Evolutionary conservation across 164 flowering plant species (phyloP), one percentile per base, ranked within the genome.

Genomic region (Piper betle): DNA sequence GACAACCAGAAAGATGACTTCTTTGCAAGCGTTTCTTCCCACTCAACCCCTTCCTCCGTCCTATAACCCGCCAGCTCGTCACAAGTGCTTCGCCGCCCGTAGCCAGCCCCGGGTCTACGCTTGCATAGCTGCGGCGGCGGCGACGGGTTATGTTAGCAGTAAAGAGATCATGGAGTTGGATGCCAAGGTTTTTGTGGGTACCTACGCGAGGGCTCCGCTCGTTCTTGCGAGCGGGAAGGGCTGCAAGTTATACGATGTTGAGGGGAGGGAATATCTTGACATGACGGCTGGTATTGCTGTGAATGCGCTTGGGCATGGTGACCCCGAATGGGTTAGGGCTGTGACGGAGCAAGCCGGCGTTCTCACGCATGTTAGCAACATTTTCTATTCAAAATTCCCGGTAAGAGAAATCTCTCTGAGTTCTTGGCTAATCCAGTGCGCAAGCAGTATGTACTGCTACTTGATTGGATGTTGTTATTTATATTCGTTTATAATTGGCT

Each of bases 261-360:
- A 93, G 38, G 97, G 98, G 74, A 60, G 72, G 65, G 96, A 89
- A 73, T 93, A 87, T 75, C 69, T 93, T 77, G 98, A 93, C 70
- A 52, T 86, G 81, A 69, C 79, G 3, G 67, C 96, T 0, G 97
- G 98, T 55, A 89, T 93, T 53, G 97, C 94, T 0, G 98, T 89
- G 54, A 89, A 92, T 73, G 86, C 96, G 0, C 82, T 92, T 19
- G 98, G 98, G 11, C 94, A 92, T 75, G 79, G 84, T 19, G 91
- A 92, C 66, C 79, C 78, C 6, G 91, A 89, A 57, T 92, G 87
- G 91, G 60, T 86, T 40, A 65, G 66, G 39, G 93, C 90, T 0
- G 82, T 92, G 20, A 63, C 61, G 3, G 79, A 86, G 38, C 96
- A 89, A 64, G 96, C 91, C 6, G 58, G 57, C 37, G 53, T 64